These are phyloP conservation scores for Arthrobotrys entomopaga DNA, from an alignment of 2,329 filamentous ascomycete species.

Conservation along the genomic window DNA sequence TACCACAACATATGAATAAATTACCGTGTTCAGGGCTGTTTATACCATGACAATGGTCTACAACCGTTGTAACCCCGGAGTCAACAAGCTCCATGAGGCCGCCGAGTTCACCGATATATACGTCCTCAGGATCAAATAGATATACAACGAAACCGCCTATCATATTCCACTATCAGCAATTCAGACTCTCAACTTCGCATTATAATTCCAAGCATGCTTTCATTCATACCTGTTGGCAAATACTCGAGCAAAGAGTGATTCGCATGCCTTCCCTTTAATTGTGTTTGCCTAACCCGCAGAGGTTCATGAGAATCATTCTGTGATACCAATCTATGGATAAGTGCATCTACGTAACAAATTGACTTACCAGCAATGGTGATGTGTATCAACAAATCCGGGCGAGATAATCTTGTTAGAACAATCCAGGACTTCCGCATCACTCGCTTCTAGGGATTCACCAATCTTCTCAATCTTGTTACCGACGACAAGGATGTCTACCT, in stretches of 20 bases:
- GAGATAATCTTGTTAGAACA: conserved; percentile 63
- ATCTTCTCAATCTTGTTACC: conserved; percentile 30
- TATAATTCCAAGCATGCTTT: background rate
- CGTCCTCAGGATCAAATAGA: conserved; percentile 63
- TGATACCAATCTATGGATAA: background rate
- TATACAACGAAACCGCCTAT: conserved; percentile 61
- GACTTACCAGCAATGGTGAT: conserved; percentile 64
- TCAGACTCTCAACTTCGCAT: background rate
- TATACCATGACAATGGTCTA: conserved; percentile 62
- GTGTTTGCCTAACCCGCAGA: conserved; percentile 58
- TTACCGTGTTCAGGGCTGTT: conserved; percentile 60
- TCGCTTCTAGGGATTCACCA: conserved; percentile 31
- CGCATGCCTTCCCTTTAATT: conserved; percentile 62
- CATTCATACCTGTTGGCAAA: conserved; percentile 61
- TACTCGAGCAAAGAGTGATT: conserved; percentile 64
- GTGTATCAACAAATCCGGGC: conserved; percentile 64
- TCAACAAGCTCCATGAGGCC: conserved; percentile 63
- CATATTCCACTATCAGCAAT: background rate
- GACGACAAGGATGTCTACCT: conserved; percentile 23
- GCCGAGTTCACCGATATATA: conserved; percentile 65
- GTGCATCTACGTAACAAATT: background rate
- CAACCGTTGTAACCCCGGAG: conserved; percentile 63
- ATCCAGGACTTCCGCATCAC: conserved; percentile 61
- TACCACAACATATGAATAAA: background rate
- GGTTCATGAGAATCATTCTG: background rate